Conservation (phyloP, 495 filamentous ascomycete species). For the Neurospora intermedia region DNA sequence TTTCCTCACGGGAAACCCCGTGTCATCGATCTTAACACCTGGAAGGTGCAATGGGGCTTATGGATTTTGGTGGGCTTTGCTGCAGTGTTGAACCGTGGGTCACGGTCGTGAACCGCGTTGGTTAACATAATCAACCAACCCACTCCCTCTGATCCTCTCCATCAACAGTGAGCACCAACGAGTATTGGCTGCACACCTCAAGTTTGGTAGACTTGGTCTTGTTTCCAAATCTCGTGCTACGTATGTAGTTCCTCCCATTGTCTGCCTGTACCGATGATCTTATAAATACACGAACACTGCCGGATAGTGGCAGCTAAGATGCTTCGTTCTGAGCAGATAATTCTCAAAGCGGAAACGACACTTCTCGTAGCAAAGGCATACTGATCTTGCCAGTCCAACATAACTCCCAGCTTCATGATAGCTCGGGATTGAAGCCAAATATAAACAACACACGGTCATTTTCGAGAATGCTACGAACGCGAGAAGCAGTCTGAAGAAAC, state of each 20-base stretch:
- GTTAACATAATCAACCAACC: too few relatives aligned
- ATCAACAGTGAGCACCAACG: too few relatives aligned
- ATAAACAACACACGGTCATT: neutral
- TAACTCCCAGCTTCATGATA: neutral
- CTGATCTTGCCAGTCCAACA: neutral
- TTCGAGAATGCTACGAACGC: neutral
- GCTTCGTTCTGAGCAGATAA: neutral
- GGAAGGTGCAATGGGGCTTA: too few relatives aligned
- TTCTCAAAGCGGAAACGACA: neutral
- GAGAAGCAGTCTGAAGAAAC: neutral
- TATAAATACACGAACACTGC: neutral
- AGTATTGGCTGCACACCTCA: too few relatives aligned
- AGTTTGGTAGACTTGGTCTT: neutral
- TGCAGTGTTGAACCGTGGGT: too few relatives aligned
- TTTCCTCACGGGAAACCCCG: too few relatives aligned
- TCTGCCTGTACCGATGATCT: neutral
- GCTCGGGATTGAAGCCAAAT: neutral
- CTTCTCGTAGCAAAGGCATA: neutral
- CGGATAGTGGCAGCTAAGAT: neutral
- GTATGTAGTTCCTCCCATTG: neutral
- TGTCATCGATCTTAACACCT: neutral
- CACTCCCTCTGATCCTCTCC: too few relatives aligned
- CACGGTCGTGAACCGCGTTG: too few relatives aligned
- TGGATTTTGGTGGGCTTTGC: too few relatives aligned
- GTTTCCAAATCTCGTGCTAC: neutral